A percentile compares a stretch with the other conserved stretches of the same genome.
Evolutionary conservation across 371 early-diverging fungal species (phyloP).

Genomic region (Synchytrium microbalum): DNA sequence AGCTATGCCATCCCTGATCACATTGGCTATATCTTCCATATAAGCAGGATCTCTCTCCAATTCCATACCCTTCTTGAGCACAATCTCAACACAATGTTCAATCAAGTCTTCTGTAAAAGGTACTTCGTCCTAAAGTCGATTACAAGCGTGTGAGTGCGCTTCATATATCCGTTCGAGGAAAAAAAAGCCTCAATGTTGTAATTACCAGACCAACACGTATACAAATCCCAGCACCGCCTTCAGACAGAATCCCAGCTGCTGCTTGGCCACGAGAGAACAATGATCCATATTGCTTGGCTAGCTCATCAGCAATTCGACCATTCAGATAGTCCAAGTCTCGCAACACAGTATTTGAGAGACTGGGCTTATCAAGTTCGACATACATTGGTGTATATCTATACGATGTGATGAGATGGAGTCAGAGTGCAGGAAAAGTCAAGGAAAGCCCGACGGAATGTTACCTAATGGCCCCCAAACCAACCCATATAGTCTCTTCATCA

Average conservation of each 20-base stretch:
- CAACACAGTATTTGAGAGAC: not conserved
- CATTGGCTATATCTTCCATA: not conserved
- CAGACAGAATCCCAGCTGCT: not conserved
- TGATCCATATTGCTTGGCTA: not conserved
- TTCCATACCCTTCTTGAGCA: not conserved
- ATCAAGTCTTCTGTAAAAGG: not conserved
- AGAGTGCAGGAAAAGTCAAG: too few relatives aligned
- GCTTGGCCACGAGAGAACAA: not conserved
- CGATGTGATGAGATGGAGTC: not conserved
- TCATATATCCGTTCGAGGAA: not conserved
- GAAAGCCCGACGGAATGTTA: too few relatives aligned
- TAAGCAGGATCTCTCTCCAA: not conserved
- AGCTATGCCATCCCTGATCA: not conserved
- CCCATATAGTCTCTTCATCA: not conserved
- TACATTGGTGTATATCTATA: not conserved
- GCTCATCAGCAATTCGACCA: not conserved
- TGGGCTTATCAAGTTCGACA: not conserved
- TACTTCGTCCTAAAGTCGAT: not conserved
- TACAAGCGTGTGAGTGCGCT: not conserved
- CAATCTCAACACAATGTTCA: not conserved
- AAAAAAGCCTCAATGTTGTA: not conserved
- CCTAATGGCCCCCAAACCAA: not conserved
- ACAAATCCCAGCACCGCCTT: not conserved
- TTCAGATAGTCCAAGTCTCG: constrained; percentile 1
- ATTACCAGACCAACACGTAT: constrained; percentile 2